Conservation (phyloP, 1,139 yeast species). For the Scheffersomyces quercinus region DNA sequence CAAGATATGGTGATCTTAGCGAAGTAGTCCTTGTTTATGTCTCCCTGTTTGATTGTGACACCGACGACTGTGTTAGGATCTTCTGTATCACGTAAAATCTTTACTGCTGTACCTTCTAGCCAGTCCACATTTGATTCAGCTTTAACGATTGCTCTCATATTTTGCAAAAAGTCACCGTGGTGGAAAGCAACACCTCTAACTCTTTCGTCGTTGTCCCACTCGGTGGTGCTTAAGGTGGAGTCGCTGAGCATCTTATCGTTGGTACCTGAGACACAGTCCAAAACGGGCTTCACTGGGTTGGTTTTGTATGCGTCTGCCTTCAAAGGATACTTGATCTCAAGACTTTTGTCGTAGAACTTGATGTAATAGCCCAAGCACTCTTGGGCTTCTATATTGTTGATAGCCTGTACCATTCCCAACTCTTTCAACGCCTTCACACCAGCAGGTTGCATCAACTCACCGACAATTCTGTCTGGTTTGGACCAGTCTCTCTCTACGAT, state of each 20-base stretch:
- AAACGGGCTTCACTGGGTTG: conserved; percentile 50
- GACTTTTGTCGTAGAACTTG: conserved; percentile 56
- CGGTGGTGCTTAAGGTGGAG: conserved; percentile 44
- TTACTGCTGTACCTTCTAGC: conserved; percentile 79
- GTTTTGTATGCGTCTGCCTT: conserved; percentile 49
- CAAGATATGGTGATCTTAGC: conserved; percentile 76
- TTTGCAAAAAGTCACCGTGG: conserved; percentile 84
- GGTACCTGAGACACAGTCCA: conserved; percentile 53
- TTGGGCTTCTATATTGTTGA: conserved; percentile 80
- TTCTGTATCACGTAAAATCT: conserved; percentile 51
- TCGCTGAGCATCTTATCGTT: conserved; percentile 57
- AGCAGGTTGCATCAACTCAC: conserved; percentile 95
- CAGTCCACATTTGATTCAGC: conserved; percentile 71
- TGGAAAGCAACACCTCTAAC: conserved; percentile 86
- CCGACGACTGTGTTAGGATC: conserved; percentile 63
- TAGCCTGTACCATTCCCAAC: conserved; percentile 77
- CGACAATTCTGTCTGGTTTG: conserved; percentile 94
- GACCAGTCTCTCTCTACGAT: conserved; percentile 86
- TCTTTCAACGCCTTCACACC: conserved; percentile 81
- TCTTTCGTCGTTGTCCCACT: conserved; percentile 61
- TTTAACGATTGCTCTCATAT: conserved; percentile 71
- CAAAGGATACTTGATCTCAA: conserved; percentile 70
- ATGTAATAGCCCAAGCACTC: conserved; percentile 81
- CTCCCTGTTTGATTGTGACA: conserved; percentile 47
- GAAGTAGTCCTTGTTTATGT: conserved; percentile 35